These are phyloP conservation scores for Colletotrichum sp. DNA, from an alignment of 2,329 filamentous ascomycete species.

Conservation along the genomic window DNA sequence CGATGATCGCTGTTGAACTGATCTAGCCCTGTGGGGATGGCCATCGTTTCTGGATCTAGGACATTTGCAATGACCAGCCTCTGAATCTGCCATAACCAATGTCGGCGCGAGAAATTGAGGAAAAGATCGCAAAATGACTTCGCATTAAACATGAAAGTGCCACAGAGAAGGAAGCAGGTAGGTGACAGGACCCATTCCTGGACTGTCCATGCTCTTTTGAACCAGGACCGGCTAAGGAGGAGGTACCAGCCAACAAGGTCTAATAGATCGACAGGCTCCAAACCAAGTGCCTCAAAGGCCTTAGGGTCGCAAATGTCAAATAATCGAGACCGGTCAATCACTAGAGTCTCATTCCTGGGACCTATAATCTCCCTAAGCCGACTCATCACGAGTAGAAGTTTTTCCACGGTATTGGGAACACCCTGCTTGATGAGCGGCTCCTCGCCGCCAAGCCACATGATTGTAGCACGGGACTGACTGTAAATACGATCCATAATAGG, in stretches of 20 bases:
- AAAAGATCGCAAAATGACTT: no score
- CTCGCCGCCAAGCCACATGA: background rate
- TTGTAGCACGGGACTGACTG: background rate
- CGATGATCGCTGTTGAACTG: no score
- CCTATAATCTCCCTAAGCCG: background rate
- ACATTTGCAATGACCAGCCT: fast-evolving
- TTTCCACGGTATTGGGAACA: background rate
- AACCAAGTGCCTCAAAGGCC: fast-evolving
- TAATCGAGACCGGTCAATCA: fast-evolving
- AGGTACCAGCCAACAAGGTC: background rate
- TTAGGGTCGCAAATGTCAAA: background rate
- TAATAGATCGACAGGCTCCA: background rate
- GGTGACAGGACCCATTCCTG: background rate
- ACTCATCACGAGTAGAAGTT: fast-evolving
- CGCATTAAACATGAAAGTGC: background rate
- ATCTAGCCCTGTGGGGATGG: background rate
- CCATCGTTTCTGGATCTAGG: background rate
- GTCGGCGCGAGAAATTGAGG: no score
- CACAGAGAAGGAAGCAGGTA: fast-evolving
- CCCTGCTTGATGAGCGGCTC: background rate
- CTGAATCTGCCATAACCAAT: no score
- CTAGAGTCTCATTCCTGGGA: fast-evolving
- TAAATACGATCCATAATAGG: background rate
- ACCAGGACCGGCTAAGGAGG: background rate
- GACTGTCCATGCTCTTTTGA: background rate